phyloP scores from a whole-genome alignment of 306 rosid species.

The Arachis stenosperma region DNA sequence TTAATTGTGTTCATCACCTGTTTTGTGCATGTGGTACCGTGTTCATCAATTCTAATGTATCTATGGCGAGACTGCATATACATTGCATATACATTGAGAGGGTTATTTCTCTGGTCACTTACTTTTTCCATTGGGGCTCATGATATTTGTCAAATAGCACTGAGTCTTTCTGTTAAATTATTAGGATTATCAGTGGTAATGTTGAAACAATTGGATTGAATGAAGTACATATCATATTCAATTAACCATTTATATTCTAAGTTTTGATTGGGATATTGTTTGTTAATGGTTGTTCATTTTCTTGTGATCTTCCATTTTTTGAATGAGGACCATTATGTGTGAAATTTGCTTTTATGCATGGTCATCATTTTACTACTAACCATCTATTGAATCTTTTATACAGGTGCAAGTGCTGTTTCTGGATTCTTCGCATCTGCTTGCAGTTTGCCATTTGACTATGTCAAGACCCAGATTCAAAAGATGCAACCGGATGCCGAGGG shows the following conservation, averaged over 20 bases:
- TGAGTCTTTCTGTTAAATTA: neutral
- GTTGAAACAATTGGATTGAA: neutral
- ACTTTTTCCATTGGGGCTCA: neutral
- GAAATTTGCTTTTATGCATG: conserved; percentile 2
- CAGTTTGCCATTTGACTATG: conserved; percentile 96
- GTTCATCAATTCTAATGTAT: neutral
- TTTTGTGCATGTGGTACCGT: neutral
- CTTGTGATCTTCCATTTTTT: neutral
- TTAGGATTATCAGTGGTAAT: neutral
- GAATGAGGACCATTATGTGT: neutral
- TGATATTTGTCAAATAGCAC: neutral
- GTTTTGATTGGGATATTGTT: neutral
- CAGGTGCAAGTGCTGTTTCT: conserved; percentile 90
- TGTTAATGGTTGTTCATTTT: neutral
- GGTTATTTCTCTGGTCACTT: neutral
- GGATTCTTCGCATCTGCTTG: conserved; percentile 96
- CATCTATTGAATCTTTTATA: neutral
- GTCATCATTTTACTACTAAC: conserved; percentile 22
- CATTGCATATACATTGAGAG: neutral
- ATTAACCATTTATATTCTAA: neutral
- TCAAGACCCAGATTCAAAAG: conserved; percentile 95
- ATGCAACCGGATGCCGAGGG: conserved; percentile 98
- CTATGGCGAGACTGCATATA: neutral
- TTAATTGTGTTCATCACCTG: neutral
- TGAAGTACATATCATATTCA: neutral